These are phyloP conservation scores for Lasiosphaeria ovina DNA, from an alignment of 495 filamentous ascomycete species.

Conservation along the genomic window DNA sequence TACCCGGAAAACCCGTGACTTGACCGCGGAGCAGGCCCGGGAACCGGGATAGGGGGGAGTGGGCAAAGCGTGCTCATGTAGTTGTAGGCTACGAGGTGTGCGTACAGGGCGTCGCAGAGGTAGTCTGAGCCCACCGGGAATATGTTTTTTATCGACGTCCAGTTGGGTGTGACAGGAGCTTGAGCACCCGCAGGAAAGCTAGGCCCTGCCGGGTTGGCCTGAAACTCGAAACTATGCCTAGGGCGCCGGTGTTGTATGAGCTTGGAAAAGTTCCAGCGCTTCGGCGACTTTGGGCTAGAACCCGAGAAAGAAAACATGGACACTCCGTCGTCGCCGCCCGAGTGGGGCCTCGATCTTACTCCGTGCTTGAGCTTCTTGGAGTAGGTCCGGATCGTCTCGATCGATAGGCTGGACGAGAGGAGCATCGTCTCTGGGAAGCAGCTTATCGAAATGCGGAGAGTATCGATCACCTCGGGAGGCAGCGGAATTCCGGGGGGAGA, in stretches of 20 bases:
- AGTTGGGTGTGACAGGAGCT: constrained; percentile 24
- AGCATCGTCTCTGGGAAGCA: constrained; percentile 51
- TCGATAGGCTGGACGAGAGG: constrained; percentile 41
- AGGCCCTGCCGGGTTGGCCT: constrained; percentile 5
- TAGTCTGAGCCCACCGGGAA: constrained; percentile 56
- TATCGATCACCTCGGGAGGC: constrained; percentile 42
- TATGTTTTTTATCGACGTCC: constrained; percentile 54
- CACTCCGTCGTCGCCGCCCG: constrained; percentile 14
- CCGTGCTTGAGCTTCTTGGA: constrained; percentile 40
- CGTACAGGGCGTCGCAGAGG: constrained; percentile 62
- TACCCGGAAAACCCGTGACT: not conserved
- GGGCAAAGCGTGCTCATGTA: constrained; percentile 51
- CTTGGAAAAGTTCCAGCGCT: constrained; percentile 26
- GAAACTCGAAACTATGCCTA: constrained; percentile 6
- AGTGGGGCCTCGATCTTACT: not conserved
- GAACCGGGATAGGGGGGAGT: constrained; percentile 5
- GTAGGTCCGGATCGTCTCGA: constrained; percentile 47
- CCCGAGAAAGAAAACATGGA: constrained; percentile 21
- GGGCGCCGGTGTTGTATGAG: constrained; percentile 18
- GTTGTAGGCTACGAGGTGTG: constrained; percentile 61
- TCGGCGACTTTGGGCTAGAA: constrained; percentile 7
- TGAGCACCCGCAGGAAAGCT: not conserved
- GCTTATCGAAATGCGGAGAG: constrained; percentile 37
- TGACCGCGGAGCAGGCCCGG: not conserved
- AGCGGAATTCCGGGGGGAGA: constrained; percentile 32